These are phyloP conservation scores for Saccharomycopsis sp. DNA, from an alignment of 805 yeast genomes.

Conservation along the genomic window DNA sequence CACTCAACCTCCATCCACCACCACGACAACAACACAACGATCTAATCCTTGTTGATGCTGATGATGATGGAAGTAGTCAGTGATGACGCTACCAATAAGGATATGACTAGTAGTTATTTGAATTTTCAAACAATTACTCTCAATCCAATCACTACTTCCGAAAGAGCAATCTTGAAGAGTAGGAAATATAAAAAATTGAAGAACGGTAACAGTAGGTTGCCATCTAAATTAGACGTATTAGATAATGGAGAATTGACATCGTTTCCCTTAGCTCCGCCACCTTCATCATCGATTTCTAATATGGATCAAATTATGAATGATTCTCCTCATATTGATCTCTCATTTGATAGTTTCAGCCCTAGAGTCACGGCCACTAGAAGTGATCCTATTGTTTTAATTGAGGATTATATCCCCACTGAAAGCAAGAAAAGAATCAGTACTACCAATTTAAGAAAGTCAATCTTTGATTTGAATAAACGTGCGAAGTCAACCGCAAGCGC, in stretches of 20 bases:
- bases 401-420: slow-evolving; percentile 41
- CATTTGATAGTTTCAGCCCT: slow-evolving; percentile 10
- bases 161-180: slow-evolving; percentile 7
- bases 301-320: slow-evolving; percentile 21
- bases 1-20: no score
- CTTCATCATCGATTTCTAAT: slow-evolving; percentile 20
- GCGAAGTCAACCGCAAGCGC: neutral
- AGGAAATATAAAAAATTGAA: slow-evolving; percentile 4
- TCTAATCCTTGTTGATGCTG: no score
- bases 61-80: no score
- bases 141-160: slow-evolving; percentile 9
- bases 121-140: slow-evolving; percentile 7
- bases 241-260: slow-evolving; percentile 34
- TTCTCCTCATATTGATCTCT: slow-evolving; percentile 15
- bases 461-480: slow-evolving; percentile 20
- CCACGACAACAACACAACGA: no score
- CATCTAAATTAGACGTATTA: slow-evolving; percentile 34
- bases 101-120: neutral
- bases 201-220: slow-evolving; percentile 9
- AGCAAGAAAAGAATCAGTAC: slow-evolving; percentile 29
- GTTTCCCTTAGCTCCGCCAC: slow-evolving; percentile 31
- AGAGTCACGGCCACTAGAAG: slow-evolving; percentile 20
- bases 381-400: slow-evolving; percentile 40
- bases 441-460: slow-evolving; percentile 29
- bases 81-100: no score